A percentile compares a stretch with the other conserved stretches of the same genome.
These are phyloP conservation scores for Rhizoclosmatium globosum DNA, from an alignment of 192 early-diverging fungal genomes.

Conservation along the genomic window DNA sequence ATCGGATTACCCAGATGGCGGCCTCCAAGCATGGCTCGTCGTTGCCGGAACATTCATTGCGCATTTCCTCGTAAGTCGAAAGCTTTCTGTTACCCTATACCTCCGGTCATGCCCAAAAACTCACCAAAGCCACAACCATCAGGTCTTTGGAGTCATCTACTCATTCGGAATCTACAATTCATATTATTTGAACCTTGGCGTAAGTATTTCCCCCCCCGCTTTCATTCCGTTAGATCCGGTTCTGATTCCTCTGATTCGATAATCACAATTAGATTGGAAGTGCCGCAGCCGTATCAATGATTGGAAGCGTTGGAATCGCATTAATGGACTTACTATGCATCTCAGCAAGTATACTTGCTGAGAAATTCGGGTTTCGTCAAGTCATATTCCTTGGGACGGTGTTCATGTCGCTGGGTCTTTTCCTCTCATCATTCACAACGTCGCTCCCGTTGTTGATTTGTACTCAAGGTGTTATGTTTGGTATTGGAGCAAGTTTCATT, in stretches of 20 bases:
- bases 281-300: background rate
- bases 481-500: slow-evolving; percentile 71
- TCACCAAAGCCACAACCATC: no score
- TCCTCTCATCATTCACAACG: slow-evolving; percentile 12
- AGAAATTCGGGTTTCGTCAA: slow-evolving; percentile 56
- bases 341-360: slow-evolving; percentile 37
- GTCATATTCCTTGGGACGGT: slow-evolving; percentile 57
- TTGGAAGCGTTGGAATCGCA: slow-evolving; percentile 6
- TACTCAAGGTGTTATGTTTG: slow-evolving; percentile 70
- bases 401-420: slow-evolving; percentile 45
- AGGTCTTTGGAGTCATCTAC: slow-evolving; percentile 8
- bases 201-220: background rate
- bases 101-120: no score
- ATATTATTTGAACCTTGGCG: background rate
- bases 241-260: no score
- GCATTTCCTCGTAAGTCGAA: background rate
- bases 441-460: slow-evolving; percentile 5
- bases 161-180: slow-evolving; percentile 23
- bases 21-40: background rate
- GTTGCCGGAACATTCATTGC: slow-evolving; percentile 2
- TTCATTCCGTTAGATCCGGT: no score
- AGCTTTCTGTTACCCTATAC: no score
- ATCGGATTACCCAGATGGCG: background rate
- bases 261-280: background rate
- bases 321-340: no score